phyloP scores from a whole-genome alignment of 208 protist species.

The Herpetomonas samuelpessoai region DNA sequence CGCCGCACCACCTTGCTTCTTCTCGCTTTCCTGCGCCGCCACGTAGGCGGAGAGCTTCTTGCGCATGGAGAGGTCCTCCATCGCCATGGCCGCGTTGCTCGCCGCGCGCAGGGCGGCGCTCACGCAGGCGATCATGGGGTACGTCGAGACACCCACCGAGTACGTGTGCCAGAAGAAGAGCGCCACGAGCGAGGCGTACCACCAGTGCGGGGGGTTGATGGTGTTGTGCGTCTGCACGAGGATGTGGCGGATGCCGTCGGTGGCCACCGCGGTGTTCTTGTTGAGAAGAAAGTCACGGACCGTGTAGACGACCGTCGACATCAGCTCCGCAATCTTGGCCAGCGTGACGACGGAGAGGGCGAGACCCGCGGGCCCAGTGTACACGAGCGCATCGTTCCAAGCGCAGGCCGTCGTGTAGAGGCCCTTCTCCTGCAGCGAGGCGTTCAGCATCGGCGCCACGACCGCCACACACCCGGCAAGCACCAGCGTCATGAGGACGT shows the following conservation, averaged over 20 bases:
- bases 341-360: constrained; percentile 52
- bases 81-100: constrained; percentile 1
- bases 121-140: constrained; percentile 15
- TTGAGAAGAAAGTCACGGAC: constrained; percentile 42
- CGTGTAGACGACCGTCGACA: constrained; percentile 79
- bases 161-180: constrained; percentile 54
- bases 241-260: constrained; percentile 9
- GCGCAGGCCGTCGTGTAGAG: constrained; percentile 33
- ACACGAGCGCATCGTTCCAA: constrained; percentile 32
- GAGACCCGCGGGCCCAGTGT: constrained; percentile 39
- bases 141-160: constrained; percentile 34
- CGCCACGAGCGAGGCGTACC: constrained; percentile 27
- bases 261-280: constrained; percentile 5
- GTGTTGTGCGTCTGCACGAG: background rate
- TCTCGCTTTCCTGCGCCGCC: background rate
- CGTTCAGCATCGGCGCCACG: constrained; percentile 28
- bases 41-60: constrained; percentile 6
- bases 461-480: constrained; percentile 21
- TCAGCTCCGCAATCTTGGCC: constrained; percentile 64
- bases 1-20: constrained; percentile 14
- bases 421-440: constrained; percentile 11
- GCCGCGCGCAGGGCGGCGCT: constrained; percentile 11
- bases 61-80: constrained; percentile 2
- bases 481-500: constrained; percentile 29
- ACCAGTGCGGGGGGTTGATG: constrained; percentile 26